Evolutionary conservation across 1,139 yeast genomes (phyloP).

Genomic region (Zygoascus sp.): DNA sequence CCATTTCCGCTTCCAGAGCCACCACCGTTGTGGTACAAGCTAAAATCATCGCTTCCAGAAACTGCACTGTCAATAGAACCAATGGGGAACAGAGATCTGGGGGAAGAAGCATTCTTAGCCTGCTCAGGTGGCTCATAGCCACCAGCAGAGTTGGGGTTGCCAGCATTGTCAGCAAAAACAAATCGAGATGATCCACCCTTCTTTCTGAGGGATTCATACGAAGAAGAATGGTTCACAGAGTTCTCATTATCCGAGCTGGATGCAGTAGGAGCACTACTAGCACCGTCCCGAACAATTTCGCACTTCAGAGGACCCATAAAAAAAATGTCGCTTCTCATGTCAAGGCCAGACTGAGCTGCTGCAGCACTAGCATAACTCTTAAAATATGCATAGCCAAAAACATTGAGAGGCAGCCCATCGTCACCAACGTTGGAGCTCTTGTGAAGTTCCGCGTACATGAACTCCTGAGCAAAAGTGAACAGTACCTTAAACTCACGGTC

Average conservation of each 20-base stretch:
- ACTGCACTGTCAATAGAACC: constrained; percentile 13
- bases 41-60: constrained; percentile 8
- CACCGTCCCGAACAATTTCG: constrained; percentile 19
- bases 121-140: constrained; percentile 10
- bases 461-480: constrained; percentile 77
- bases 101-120: constrained; percentile 25
- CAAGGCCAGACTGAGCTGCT: constrained; percentile 65
- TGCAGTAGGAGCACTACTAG: not conserved
- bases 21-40: constrained; percentile 1
- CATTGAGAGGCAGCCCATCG: constrained; percentile 34
- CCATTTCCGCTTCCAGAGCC: constrained; percentile 1
- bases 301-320: constrained; percentile 23
- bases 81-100: constrained; percentile 28
- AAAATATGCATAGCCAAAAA: constrained; percentile 58
- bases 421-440: constrained; percentile 31
- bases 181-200: constrained; percentile 11
- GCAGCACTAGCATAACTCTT: constrained; percentile 60
- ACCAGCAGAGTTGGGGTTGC: not conserved
- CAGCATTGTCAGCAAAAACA: constrained; percentile 7
- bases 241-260: constrained; percentile 10
- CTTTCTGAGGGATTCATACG: constrained; percentile 18
- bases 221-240: constrained; percentile 19
- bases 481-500: constrained; percentile 71
- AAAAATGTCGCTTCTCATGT: constrained; percentile 30
- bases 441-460: constrained; percentile 56